Conservation (phyloP, 345 rosid species). For the Aurinia saxatilis region DNA sequence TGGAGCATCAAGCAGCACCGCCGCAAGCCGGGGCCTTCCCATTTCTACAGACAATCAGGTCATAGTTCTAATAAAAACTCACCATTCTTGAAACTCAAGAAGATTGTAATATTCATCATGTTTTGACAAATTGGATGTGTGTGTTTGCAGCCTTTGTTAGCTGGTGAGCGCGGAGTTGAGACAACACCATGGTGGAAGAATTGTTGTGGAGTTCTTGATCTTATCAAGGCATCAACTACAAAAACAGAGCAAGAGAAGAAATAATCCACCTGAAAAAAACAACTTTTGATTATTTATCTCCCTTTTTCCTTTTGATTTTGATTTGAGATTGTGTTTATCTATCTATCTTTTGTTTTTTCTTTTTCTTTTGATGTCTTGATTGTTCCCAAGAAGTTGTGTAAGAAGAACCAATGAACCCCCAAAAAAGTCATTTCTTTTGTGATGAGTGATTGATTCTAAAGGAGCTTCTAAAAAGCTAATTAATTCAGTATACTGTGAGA, state of each 20-base stretch:
- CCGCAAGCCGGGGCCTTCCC: conserved; percentile 21
- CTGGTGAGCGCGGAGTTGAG: conserved; percentile 12
- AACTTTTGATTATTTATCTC: conserved; percentile 19
- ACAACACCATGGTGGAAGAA: conserved; percentile 34
- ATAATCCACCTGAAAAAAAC: neutral
- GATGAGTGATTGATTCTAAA: conserved; percentile 2
- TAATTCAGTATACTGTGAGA: neutral
- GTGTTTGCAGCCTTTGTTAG: conserved; percentile 24
- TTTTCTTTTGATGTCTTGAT: conserved; percentile 15
- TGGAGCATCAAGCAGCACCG: conserved; percentile 29
- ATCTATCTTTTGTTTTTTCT: neutral
- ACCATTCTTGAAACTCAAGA: neutral
- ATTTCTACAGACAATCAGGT: conserved; percentile 31
- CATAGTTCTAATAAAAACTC: neutral
- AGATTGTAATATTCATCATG: conserved; percentile 4
- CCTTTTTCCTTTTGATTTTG: conserved; percentile 1
- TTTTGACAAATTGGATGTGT: conserved; percentile 10
- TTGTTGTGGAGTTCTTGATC: conserved; percentile 36
- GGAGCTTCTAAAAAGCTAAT: neutral
- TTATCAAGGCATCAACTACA: conserved; percentile 20
- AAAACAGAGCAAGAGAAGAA: conserved; percentile 11
- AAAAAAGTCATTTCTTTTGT: conserved; percentile 4
- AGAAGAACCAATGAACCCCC: neutral
- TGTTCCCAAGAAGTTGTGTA: conserved; percentile 30
- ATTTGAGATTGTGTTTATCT: conserved; percentile 21